A percentile compares a stretch with the other conserved stretches of the same genome.
phyloP scores from a whole-genome alignment of 2,329 filamentous ascomycete species.

The Fusarium nanum region DNA sequence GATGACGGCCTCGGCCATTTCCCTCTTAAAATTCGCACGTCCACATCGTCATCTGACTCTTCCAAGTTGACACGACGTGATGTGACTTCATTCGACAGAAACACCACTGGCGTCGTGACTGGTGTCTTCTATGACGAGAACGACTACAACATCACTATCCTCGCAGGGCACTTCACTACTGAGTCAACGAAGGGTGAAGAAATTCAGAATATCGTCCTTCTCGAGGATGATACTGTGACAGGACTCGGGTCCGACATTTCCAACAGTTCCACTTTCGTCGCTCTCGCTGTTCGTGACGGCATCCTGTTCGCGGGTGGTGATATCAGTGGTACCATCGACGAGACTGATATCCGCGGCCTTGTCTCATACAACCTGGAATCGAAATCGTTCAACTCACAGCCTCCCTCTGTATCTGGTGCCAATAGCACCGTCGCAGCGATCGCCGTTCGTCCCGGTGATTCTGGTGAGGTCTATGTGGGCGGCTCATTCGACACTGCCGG shows the following conservation, averaged over 20 bases:
- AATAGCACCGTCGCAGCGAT: constrained; percentile 82
- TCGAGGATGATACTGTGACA: constrained; percentile 80
- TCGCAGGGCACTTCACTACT: constrained; percentile 88
- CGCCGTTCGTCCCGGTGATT: constrained; percentile 71
- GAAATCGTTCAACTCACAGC: constrained; percentile 75
- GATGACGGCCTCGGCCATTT: constrained; percentile 64
- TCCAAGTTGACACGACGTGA: constrained; percentile 61
- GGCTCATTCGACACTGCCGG: constrained; percentile 88
- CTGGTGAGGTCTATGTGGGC: constrained; percentile 83
- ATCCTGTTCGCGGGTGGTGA: constrained; percentile 85
- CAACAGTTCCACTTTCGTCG: constrained; percentile 77
- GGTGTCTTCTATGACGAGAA: constrained; percentile 81
- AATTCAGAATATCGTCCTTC: constrained; percentile 83
- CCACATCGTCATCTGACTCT: constrained; percentile 47
- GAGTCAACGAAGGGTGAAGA: constrained; percentile 74
- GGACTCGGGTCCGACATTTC: constrained; percentile 77
- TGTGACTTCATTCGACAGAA: constrained; percentile 52
- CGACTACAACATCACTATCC: constrained; percentile 82
- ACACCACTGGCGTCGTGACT: constrained; percentile 76
- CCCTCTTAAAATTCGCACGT: constrained; percentile 65
- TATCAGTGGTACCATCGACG: constrained; percentile 76
- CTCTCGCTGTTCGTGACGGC: constrained; percentile 74
- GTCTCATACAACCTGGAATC: constrained; percentile 80
- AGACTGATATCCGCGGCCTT: constrained; percentile 75
- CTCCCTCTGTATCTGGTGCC: constrained; percentile 77